Evolutionary conservation across 2,329 filamentous ascomycete species (phyloP), one percentile per base, ranked within the genome.

Genomic region (Aspergillus quadrilineatus): DNA sequence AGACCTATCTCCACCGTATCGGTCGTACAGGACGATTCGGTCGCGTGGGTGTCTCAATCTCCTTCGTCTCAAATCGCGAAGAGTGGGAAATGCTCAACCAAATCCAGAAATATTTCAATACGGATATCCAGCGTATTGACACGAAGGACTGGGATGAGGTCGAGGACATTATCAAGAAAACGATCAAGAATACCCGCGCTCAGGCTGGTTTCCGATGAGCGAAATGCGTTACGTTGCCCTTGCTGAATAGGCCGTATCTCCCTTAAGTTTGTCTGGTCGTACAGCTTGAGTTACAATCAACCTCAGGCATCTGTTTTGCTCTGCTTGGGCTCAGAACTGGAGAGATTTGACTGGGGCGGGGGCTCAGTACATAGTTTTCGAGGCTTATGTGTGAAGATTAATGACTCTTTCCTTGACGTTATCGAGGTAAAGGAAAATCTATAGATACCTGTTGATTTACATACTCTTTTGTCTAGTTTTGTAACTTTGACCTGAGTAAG

Each of bases 1-100:
- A 97, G 79, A 99, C 94, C 0, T 99, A 99, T 71, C 88, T 99
- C 48, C 94, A 99, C 81, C 89, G 94, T 71, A 99, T 99, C 66
- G 94, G 94, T 60, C 91, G 94, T 69, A 99, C 94, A 12, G 94
- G 94, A 62, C 90, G 94, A 64, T 99, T 99, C 67, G 94, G 94
- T 56, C 92, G 93, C 73, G 92, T 97, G 34, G 94, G 94, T 68
- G 94, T 97, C 65, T 92, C 90, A 57, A 92, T 99, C 71, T 95
- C 89, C 63, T 97, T 99, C 67, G 90, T 99, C 52, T 90, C 92
- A 65, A 92, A 95, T 76, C 85, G 87, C 70, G 84, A 84, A 64
- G 94, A 91, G 73, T 97, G 87, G 82, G 74, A 84, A 44, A 89
- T 90, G 65, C 83, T 99, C 47, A 85, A 86, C 64, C 77, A 84